A percentile compares a stretch with the other conserved stretches of the same genome.
Evolutionary conservation across 176 grass and related monocot species (phyloP).

Genomic region (Chloris gayana): DNA sequence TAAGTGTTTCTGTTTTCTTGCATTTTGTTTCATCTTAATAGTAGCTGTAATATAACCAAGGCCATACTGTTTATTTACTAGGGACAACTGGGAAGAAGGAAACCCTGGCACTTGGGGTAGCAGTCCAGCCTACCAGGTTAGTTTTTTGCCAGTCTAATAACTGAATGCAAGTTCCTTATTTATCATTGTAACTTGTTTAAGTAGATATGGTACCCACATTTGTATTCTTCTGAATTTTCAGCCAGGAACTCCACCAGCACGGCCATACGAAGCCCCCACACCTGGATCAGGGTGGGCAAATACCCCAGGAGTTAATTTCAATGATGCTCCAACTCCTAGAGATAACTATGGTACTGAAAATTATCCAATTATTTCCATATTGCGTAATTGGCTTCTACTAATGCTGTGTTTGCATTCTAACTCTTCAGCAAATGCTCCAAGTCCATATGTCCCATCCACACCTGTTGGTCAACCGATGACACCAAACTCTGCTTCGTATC

Average conservation of each 20-base stretch:
- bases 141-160: background rate
- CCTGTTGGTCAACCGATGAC: slow-evolving; percentile 97
- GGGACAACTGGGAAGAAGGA: slow-evolving; percentile 98
- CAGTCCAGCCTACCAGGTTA: slow-evolving; percentile 96
- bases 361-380: slow-evolving; percentile 10
- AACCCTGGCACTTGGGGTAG: slow-evolving; percentile 94
- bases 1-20: background rate
- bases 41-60: slow-evolving; percentile 12
- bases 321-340: slow-evolving; percentile 81
- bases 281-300: slow-evolving; percentile 98
- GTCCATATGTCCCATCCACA: slow-evolving; percentile 88
- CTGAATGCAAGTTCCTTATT: slow-evolving; percentile 25
- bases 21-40: slow-evolving; percentile 16
- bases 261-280: slow-evolving; percentile 96
- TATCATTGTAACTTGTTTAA: slow-evolving; percentile 12
- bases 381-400: background rate
- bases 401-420: slow-evolving; percentile 26
- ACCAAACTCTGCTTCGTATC: slow-evolving; percentile 84
- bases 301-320: slow-evolving; percentile 91
- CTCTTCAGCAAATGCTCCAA: slow-evolving; percentile 82
- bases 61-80: slow-evolving; percentile 46
- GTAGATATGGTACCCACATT: background rate
- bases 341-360: slow-evolving; percentile 82
- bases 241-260: slow-evolving; percentile 86
- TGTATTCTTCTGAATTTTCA: slow-evolving; percentile 45